Base-by-base conservation (phyloP, 1,284 basidiomycete genomes). In the Pseudozyma tsukubaensis region DNA sequence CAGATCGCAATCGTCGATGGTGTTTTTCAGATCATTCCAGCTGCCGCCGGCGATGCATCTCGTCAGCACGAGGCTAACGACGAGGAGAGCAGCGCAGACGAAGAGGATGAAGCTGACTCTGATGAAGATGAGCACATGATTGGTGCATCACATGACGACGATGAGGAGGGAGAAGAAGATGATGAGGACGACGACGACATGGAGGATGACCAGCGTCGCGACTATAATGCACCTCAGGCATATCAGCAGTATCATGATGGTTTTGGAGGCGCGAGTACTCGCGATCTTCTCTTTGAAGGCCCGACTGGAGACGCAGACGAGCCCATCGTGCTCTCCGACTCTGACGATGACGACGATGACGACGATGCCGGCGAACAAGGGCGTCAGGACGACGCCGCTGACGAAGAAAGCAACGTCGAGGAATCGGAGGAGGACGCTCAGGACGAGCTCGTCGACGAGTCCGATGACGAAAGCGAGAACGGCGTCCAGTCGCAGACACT, bases 271-370 rank as follows among this genome's bases (percentile, higher is more conserved):
- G 58, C 45, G 7, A 40, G 36, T 37, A 61, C 56, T 9, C 66
- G 52, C 29, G 50, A 70, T 50, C 58, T 65, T 5, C 50, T 59
- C 16, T 59, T 57, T 14, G 66, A 74, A 32, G 66, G 62, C 12
- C 59, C 66, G 18, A n/a, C 52, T 11, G 72, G 62, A 34, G 62
- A 69, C 44, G 72, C 65, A 8, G 66, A 66, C 19, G 66, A 74
- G 29, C 72, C 72, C 16, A 74, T 74, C 44, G 72, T 74, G 4
- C 56, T 74, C 9, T 74, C 66, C 2, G 72, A 74, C 56, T 74
- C 72, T 35, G 72, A 47, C 8, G 57, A 52, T 5, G 37, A 45
- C 7, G 48, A 47, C 8, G 57, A 52, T 5, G 37, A 45, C 7
- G 48, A 24, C 49, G 16, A 36, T 9, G 19, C 36, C 12, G 24